Evolutionary conservation across 257 asterid species (phyloP).

Genomic region (Lantana camara): DNA sequence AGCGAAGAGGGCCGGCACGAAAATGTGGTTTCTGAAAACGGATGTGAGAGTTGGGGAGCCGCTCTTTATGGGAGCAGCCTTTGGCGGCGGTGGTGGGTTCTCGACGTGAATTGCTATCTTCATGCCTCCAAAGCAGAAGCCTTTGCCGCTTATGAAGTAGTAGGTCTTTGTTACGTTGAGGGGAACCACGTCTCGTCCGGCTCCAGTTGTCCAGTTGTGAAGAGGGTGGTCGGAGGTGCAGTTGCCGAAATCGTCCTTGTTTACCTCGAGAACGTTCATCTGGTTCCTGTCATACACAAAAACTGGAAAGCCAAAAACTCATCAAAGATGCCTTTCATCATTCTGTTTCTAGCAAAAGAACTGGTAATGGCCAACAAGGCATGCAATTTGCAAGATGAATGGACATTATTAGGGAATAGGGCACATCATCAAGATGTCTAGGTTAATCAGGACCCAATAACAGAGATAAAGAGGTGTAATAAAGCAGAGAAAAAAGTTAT

Average conservation of each 20-base stretch:
- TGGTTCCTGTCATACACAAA: conserved; percentile 80
- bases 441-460: not conserved
- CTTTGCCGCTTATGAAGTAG: conserved; percentile 85
- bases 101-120: conserved; percentile 64
- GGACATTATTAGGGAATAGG: not conserved
- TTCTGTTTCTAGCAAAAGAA: not conserved
- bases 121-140: conserved; percentile 84
- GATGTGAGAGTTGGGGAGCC: conserved; percentile 30
- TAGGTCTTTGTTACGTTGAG: conserved; percentile 67
- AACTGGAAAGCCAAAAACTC: conserved; percentile 40
- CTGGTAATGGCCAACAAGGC: not conserved
- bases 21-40: conserved; percentile 38
- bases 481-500: not conserved
- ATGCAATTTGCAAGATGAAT: not conserved
- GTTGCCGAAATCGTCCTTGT: conserved; percentile 59
- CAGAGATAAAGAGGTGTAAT: not conserved
- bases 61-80: conserved; percentile 39
- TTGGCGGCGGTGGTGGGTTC: conserved; percentile 73
- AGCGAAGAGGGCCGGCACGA: conserved; percentile 59
- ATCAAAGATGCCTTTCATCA: conserved; percentile 13
- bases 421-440: not conserved
- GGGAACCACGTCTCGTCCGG: conserved; percentile 92
- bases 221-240: conserved; percentile 65
- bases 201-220: conserved; percentile 86
- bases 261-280: conserved; percentile 77